Evolutionary conservation across 2,329 filamentous ascomycete genomes (phyloP), one percentile per base, ranked within the genome.

Genomic region (Fusarium sp.): DNA sequence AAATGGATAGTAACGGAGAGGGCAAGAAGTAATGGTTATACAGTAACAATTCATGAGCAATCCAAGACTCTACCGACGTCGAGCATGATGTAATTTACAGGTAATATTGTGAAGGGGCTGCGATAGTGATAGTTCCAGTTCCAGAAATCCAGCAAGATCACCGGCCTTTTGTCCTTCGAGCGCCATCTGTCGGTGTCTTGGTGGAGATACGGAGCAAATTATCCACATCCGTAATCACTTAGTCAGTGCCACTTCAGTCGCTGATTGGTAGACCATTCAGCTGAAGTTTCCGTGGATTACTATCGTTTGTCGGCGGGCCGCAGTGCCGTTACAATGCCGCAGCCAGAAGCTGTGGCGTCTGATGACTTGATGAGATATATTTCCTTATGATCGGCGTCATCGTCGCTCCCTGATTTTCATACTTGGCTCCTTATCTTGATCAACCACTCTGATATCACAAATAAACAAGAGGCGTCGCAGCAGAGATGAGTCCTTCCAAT

Each of bases 121-220:
- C n/a, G n/a, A n/a, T n/a, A n/a, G n/a, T n/a, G n/a, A n/a, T n/a
- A n/a, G n/a, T n/a, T n/a, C n/a, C n/a, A n/a, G n/a, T n/a, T n/a
- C n/a, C n/a, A n/a, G n/a, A n/a, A n/a, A n/a, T n/a, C n/a, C n/a
- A n/a, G n/a, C n/a, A n/a, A n/a, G n/a, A n/a, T n/a, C n/a, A n/a
- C n/a, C n/a, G n/a, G n/a, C n/a, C n/a, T n/a, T n/a, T n/a, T n/a
- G n/a, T n/a, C n/a, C n/a, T n/a, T n/a, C n/a, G n/a, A n/a, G 4
- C 43, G 18, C 18, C 26, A 29, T 26, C 41, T 0, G 24, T 29
- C 58, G 58, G 58, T 4, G 58, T 62, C 56, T 62, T 43, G 56
- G 56, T 62, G 58, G 58, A 44, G 37, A 29, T 8, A 11, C 26
- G 48, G 24, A 12, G 8, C 21, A 49, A 26, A 12, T 3, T 24